Base-by-base conservation (phyloP, 331 rosid genomes). In the Quercus phellos region DNA sequence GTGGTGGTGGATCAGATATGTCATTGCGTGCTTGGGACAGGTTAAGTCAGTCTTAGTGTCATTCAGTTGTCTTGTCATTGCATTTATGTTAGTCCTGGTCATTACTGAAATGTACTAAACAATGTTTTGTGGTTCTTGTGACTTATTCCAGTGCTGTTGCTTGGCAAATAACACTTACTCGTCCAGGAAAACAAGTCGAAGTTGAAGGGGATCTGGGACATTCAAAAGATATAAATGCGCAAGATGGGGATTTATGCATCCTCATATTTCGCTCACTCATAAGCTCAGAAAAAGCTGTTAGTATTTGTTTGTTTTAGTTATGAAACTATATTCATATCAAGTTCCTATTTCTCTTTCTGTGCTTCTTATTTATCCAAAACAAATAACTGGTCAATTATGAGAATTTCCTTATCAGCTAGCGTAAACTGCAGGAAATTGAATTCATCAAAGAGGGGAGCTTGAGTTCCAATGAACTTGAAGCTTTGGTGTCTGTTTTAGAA, bases 11-110 rank as follows among this genome's bases (percentile, higher is more conserved):
- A 72, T 84, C 92, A 19, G 89, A 88, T 80, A 90, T 89, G 91
- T 72, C 78, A 55, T 74, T 92, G 85, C 94, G 92, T 26, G 91
- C 97, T 77, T 92, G 97, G 98, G 92, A 89, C 87, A 92, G 94
- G 97, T 92, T 72, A 5, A 46, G 70, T 79, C 46, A 27, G 46
- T 73, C 30, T 77, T 72, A 38, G 34, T 26, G 18, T 32, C 24
- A 3, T 3, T 42, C 27, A 58, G 19, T 79, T 46, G 26, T 79
- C 24, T 55, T 16, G 66, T 74, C 55, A 59, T 29, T 77, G 29
- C 71, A 30, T 30, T 46, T 59, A 17, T 61, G 53, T 38, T 59
- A 10, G 78, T 73, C 46, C 10, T 66, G 22, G 53, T 42, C 54
- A 30, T 54, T 55, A 58, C 10, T 51, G 56, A 53, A 30, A 34